Base-by-base conservation (phyloP, 2,329 filamentous ascomycete species). In the Epichloe uncinata region DNA sequence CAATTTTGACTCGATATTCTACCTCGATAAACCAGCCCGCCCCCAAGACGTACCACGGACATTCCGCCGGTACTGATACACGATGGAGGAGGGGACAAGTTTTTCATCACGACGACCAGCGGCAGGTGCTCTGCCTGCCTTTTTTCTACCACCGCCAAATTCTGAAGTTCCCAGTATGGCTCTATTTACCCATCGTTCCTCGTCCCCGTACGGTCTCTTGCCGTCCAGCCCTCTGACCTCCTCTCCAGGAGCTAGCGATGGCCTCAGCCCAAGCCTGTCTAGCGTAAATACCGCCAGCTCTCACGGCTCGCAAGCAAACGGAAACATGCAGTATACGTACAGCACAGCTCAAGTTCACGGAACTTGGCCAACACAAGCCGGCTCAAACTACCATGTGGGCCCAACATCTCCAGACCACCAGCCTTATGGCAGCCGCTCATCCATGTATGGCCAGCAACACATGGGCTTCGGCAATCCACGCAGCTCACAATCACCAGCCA, bases 221-320 rank as follows among this genome's bases (percentile, higher is more conserved):
- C 49, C 59, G 52, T 60, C 61, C 55, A 62, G 61, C 60, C 52
- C 59, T 64, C 61, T 63, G 58, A 62, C 58, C 65, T 66, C 56
- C 56, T 61, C 58, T 57, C 57, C 67, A 72, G 75, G 74, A 65
- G 70, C 74, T 53, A 70, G 71, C 57, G 82, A 85, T 66, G 74
- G 77, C 61, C 66, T 85, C 60, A 81, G 73, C 67, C 81, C 73
- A 53, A 74, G 73, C 57, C 75, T 80, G 30, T 77, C 80, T 50
- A 77, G 78, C 55, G 71, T 82, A 49, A 78, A 82, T 56, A 81
- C 73, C 54, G 73, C 71, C 60, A 78, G 75, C 62, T 77, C 78
- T 13, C 72, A 73, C 50, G 72, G 74, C 56, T 77, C 79, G n/a
- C 74, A 77, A 56, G 71, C 73, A 47, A 70, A 77, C 55, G 68